These are phyloP conservation scores for Onygenales sp. DNA, from an alignment of 2,329 filamentous ascomycete species.

Conservation along the genomic window DNA sequence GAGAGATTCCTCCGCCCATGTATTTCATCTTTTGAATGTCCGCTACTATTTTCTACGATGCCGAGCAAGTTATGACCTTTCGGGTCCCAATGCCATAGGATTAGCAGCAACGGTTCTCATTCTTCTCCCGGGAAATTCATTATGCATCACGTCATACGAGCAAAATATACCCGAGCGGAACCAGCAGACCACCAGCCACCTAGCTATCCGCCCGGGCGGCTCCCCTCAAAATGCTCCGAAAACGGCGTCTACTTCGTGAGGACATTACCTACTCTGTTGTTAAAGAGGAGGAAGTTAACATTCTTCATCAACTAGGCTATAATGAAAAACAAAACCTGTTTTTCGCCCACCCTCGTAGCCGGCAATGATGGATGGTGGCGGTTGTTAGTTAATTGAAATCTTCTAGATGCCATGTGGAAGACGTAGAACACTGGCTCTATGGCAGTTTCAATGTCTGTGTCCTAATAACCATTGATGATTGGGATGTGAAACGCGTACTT, in stretches of 20 bases:
- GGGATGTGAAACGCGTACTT: background rate
- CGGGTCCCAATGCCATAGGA: too few species aligned
- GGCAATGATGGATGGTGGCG: constrained; percentile 14
- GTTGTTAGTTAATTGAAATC: constrained; percentile 16
- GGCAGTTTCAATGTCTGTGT: constrained; percentile 30
- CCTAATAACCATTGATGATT: background rate
- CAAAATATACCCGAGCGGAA: too few species aligned
- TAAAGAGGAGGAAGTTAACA: constrained; percentile 13
- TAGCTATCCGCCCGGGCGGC: too few species aligned
- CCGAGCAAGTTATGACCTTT: too few species aligned
- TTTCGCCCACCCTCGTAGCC: constrained; percentile 12
- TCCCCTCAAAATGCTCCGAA: background rate
- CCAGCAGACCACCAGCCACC: too few species aligned
- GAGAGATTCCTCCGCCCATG: too few species aligned
- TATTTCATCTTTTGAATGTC: too few species aligned
- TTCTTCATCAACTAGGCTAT: constrained; percentile 16
- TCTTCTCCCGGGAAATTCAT: too few species aligned
- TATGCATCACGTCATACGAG: too few species aligned
- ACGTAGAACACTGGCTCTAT: constrained; percentile 21
- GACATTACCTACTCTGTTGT: constrained; percentile 15
- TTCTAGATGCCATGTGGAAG: constrained; percentile 11
- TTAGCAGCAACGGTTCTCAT: too few species aligned
- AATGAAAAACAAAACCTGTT: constrained; percentile 11
- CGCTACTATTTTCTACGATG: too few species aligned
- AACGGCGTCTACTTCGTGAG: constrained; percentile 8